Percentiles rank a stretch among this genome's conserved stretches.
Evolutionary conservation across 2,329 filamentous ascomycete species (phyloP).

Genomic region (Claviceps quebecensis): DNA sequence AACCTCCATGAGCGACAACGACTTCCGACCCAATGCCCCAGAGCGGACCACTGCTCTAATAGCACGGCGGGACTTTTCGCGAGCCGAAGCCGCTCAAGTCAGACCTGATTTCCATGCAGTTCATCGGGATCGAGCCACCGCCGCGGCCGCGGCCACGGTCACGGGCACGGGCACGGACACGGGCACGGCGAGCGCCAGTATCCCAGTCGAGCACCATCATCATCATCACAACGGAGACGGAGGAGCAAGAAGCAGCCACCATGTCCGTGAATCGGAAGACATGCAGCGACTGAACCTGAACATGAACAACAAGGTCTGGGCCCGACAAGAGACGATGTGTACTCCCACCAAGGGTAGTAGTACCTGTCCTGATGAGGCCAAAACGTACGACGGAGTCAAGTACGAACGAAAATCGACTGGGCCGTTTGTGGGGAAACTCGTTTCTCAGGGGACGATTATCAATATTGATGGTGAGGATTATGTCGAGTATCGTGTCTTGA

Average conservation of each 20-base stretch:
- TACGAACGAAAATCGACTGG: conserved; percentile 49
- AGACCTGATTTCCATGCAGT: conserved; percentile 35
- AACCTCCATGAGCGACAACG: conserved; percentile 13
- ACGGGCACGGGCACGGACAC: not conserved
- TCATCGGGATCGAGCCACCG: conserved; percentile 24
- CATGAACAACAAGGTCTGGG: conserved; percentile 38
- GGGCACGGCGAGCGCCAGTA: not conserved
- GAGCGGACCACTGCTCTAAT: conserved; percentile 35
- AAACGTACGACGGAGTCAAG: conserved; percentile 44
- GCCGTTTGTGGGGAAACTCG: conserved; percentile 49
- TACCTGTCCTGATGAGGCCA: conserved; percentile 32
- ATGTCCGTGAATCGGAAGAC: conserved; percentile 33
- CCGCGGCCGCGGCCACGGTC: conserved; percentile 4
- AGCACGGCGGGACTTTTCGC: conserved; percentile 37
- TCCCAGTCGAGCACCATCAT: conserved; percentile 5
- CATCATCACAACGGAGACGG: conserved; percentile 13
- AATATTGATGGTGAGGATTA: conserved; percentile 54
- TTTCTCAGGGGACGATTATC: conserved; percentile 46
- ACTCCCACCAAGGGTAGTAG: conserved; percentile 21
- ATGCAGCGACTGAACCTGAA: conserved; percentile 30
- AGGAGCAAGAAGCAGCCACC: conserved; percentile 7
- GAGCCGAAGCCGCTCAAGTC: conserved; percentile 35
- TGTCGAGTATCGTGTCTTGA: conserved; percentile 51
- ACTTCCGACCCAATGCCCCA: conserved; percentile 15
- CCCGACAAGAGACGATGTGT: conserved; percentile 34